A percentile compares a stretch with the other conserved stretches of the same genome.
These are phyloP conservation scores for Silene uniflora DNA, from an alignment of 148 eudicot genomes.

Conservation along the genomic window DNA sequence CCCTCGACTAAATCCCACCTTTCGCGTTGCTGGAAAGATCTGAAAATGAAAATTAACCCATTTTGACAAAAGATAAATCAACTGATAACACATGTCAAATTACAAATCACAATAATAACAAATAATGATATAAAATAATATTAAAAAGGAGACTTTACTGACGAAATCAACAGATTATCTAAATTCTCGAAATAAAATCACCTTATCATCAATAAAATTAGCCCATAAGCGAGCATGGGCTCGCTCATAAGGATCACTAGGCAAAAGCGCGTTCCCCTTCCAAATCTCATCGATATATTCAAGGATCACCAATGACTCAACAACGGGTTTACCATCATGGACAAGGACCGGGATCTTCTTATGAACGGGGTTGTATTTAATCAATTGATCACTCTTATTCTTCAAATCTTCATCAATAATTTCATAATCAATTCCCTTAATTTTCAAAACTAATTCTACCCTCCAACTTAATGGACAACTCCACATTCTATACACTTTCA, in stretches of 20 bases:
- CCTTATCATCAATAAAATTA: conserved; percentile 24
- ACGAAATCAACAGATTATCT: no score
- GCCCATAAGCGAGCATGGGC: conserved; percentile 32
- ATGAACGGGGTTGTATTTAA: conserved; percentile 26
- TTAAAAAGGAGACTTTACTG: no score
- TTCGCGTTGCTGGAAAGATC: neutral
- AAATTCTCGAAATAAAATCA: neutral
- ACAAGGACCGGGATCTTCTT: conserved; percentile 29
- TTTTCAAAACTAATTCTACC: conserved; percentile 22
- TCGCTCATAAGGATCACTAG: conserved; percentile 21
- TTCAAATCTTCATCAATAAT: conserved; percentile 16
- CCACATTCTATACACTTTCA: conserved; percentile 21
- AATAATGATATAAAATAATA: no score
- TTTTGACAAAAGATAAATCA: neutral
- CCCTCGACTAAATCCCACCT: neutral
- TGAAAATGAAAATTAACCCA: neutral
- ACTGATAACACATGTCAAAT: no score
- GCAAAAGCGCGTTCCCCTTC: conserved; percentile 26
- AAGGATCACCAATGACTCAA: conserved; percentile 27
- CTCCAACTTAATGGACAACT: conserved; percentile 25
- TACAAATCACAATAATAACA: no score
- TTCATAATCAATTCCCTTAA: conserved; percentile 25
- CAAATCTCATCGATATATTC: conserved; percentile 31
- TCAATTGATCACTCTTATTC: conserved; percentile 23
- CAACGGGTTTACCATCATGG: conserved; percentile 20